Evolutionary conservation across 73 alveolate genomes (phyloP).

Genomic region (Uronychia binucleata): DNA sequence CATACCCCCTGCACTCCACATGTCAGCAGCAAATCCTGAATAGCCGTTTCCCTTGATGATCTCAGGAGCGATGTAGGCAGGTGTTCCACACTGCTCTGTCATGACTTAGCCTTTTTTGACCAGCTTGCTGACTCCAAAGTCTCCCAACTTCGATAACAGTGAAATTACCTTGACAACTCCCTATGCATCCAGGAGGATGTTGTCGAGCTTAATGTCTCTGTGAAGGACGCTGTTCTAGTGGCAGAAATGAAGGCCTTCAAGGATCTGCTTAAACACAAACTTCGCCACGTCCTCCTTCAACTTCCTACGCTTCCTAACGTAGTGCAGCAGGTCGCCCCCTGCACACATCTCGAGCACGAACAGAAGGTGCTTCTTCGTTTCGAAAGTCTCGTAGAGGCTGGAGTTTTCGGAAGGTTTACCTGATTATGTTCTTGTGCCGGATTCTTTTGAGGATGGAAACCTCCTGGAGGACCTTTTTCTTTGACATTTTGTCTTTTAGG

Average conservation of each 20-base stretch:
- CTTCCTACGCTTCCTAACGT: slow-evolving; percentile 82
- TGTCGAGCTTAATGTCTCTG: slow-evolving; percentile 95
- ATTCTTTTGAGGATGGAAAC: slow-evolving; percentile 79
- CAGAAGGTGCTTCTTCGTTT: slow-evolving; percentile 84
- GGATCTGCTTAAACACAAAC: slow-evolving; percentile 67
- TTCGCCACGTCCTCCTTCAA: slow-evolving; percentile 77
- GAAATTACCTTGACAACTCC: slow-evolving; percentile 72
- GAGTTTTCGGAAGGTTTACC: not conserved
- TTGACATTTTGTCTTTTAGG: slow-evolving; percentile 22
- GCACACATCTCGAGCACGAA: slow-evolving; percentile 87
- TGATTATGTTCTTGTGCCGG: slow-evolving; percentile 36
- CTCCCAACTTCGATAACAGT: slow-evolving; percentile 27
- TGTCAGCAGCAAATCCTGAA: slow-evolving; percentile 37
- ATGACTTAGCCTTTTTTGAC: slow-evolving; percentile 19
- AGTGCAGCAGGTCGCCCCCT: slow-evolving; percentile 86
- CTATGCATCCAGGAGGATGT: slow-evolving; percentile 72
- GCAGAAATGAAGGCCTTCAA: slow-evolving; percentile 74
- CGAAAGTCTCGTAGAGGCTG: slow-evolving; percentile 48
- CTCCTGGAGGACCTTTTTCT: slow-evolving; percentile 76
- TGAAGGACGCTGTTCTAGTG: slow-evolving; percentile 84
- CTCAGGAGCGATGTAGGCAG: slow-evolving; percentile 53
- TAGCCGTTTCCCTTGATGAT: slow-evolving; percentile 20
- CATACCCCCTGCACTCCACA: slow-evolving; percentile 40
- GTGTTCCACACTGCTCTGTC: slow-evolving; percentile 51
- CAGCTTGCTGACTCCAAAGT: slow-evolving; percentile 45